Evolutionary conservation across 495 filamentous ascomycete species (phyloP), one percentile per base, ranked within the genome.

Genomic region (Aspergillus heteromorphus): DNA sequence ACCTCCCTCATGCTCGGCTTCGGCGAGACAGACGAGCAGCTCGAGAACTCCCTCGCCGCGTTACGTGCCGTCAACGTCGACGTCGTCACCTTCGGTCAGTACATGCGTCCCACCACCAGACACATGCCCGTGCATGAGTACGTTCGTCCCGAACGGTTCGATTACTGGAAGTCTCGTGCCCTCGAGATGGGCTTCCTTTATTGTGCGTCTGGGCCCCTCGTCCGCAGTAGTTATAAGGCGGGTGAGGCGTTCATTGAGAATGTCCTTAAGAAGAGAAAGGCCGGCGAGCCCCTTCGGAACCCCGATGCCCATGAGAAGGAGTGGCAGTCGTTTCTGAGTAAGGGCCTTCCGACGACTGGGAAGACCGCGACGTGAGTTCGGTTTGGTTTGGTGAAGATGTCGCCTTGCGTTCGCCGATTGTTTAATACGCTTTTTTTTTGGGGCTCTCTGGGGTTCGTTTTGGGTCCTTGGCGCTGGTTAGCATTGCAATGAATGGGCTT

Each of bases 231-330:
- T 29, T 98, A 98, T 72, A 98, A 98, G 74, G 93, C 93, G 10
- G 93, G 93, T 7, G 93, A 98, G 74, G 91, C 89, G 0, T 98
- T 98, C 71, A 97, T 98, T 56, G 95, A 98, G 78, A 97, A 98
- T 60, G 93, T 97, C 7, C 73, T 98, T 40, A 88, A 87, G 78
- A 96, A 96, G 83, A 79, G 92, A 49, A 79, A 81, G 13, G 77
- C 79, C 23, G 64, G 57, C 9, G 23, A 27, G 7, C 23, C 23
- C 4, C 23, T 27, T 7, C 23, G 23, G 3, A 45, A 18, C 20
- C 49, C 54, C 2, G 79, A 76, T 29, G 60, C 61, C 14, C 23
- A 27, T 7, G 23, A 27, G 23, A 27, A 27, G 23, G 23, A 27
- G 7, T 27, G 23, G 23, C 23, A 27, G 7, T 27, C 23, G 23